A percentile compares a stretch with the other conserved stretches of the same genome.
Conservation (phyloP, 768 basidiomycete species). For the Leucocoprinus birnbaumii region DNA sequence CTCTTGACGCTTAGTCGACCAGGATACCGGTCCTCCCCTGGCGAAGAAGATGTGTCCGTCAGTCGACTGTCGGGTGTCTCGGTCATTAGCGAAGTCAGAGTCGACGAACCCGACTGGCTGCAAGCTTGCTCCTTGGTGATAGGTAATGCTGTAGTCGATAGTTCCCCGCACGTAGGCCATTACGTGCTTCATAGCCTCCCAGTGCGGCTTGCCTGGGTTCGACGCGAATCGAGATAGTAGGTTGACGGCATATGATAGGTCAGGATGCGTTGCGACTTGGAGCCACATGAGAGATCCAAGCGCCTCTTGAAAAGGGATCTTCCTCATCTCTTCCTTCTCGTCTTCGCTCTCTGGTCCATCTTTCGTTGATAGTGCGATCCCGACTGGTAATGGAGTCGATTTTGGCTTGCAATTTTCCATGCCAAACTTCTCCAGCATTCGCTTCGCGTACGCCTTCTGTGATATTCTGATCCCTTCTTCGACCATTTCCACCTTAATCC, state of each 20-base stretch:
- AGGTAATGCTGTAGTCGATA: background rate
- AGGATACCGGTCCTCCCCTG: background rate
- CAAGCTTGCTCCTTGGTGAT: background rate
- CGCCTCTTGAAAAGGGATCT: background rate
- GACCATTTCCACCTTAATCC: too few relatives aligned
- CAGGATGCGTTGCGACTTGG: slow-evolving; percentile 6
- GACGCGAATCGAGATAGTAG: slow-evolving; percentile 13
- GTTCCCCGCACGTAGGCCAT: slow-evolving; percentile 19
- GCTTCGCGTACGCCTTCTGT: too few relatives aligned
- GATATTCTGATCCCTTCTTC: too few relatives aligned
- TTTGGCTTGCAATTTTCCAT: slow-evolving; percentile 14
- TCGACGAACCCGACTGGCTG: slow-evolving; percentile 12
- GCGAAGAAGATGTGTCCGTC: slow-evolving; percentile 25
- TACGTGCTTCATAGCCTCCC: slow-evolving; percentile 11
- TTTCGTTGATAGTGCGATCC: slow-evolving; percentile 11
- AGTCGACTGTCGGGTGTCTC: slow-evolving; percentile 23
- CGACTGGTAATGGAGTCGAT: slow-evolving; percentile 22
- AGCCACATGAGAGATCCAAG: slow-evolving; percentile 2
- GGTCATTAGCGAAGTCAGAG: slow-evolving; percentile 13
- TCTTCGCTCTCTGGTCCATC: background rate
- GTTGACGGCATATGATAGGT: slow-evolving; percentile 1
- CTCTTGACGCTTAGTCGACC: background rate
- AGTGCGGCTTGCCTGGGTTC: slow-evolving; percentile 13
- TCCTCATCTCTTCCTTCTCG: background rate
- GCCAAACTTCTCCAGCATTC: slow-evolving; percentile 10